Percentiles rank a stretch among this genome's conserved stretches.
Conservation (phyloP, 768 basidiomycete species). For the Leccinum subtestaceum region DNA sequence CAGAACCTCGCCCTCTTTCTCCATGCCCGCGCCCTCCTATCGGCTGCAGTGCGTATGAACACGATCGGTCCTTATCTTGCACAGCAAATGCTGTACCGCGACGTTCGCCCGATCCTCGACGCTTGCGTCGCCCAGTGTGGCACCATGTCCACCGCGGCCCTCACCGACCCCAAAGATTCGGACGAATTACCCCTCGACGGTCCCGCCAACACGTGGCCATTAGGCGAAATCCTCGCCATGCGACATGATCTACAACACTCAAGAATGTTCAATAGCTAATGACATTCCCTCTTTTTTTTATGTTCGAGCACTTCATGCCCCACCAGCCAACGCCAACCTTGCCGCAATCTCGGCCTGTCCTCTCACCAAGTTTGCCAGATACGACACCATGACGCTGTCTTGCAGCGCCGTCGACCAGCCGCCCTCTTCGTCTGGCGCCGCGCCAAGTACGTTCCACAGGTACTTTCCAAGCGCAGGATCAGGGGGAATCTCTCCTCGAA, state of each 20-base stretch:
- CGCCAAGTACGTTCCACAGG: conserved; percentile 79
- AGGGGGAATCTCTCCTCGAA: conserved; percentile 72
- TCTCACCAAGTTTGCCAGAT: conserved; percentile 89
- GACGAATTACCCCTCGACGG: conserved; percentile 39
- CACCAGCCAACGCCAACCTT: conserved; percentile 72
- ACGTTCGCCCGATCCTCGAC: conserved; percentile 64
- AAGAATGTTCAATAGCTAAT: conserved; percentile 88
- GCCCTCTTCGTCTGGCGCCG: conserved; percentile 70
- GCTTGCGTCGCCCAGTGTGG: conserved; percentile 45
- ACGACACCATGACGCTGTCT: conserved; percentile 94
- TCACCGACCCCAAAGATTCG: conserved; percentile 17
- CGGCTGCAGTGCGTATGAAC: conserved; percentile 90
- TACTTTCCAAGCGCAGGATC: conserved; percentile 88
- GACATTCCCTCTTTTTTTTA: neutral
- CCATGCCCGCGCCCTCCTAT: conserved; percentile 84
- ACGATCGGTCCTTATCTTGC: conserved; percentile 89
- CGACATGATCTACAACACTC: conserved; percentile 96
- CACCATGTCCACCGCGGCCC: conserved; percentile 47
- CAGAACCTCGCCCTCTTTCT: conserved; percentile 91
- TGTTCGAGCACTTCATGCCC: conserved; percentile 11
- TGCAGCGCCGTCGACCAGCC: conserved; percentile 77
- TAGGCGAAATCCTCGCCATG: conserved; percentile 87
- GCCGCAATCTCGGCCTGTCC: conserved; percentile 92
- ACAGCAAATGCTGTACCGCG: conserved; percentile 81
- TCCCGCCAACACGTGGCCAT: conserved; percentile 91